These are phyloP conservation scores for Lodderomyces jiufengensis DNA, from an alignment of 1,139 yeast genomes.

Conservation along the genomic window DNA sequence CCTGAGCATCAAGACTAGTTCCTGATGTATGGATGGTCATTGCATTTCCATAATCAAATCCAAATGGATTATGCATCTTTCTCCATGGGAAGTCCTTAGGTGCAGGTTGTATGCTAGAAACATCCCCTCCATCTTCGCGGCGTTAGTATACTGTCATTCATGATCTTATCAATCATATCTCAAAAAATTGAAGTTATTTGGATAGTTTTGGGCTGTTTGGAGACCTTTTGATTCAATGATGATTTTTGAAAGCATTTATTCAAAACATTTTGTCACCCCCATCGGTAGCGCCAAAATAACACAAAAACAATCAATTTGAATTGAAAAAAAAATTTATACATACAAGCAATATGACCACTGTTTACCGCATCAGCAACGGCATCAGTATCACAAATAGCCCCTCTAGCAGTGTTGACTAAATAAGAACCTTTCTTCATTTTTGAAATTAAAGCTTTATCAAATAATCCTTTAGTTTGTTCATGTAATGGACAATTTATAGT, in stretches of 20 bases:
- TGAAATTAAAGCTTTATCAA: conserved; percentile 63
- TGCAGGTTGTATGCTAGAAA: conserved; percentile 81
- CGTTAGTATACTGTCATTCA: too few species aligned
- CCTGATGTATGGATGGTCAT: conserved; percentile 86
- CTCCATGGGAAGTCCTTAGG: conserved; percentile 79
- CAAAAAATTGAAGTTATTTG: too few species aligned
- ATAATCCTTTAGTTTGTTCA: conserved; percentile 61
- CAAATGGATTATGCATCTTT: conserved; percentile 57
- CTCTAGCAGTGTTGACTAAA: conserved; percentile 81
- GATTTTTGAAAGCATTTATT: too few species aligned
- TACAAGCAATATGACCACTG: conserved; percentile 65
- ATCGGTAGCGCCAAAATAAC: too few species aligned
- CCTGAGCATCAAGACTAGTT: conserved; percentile 76
- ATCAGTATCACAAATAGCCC: conserved; percentile 70
- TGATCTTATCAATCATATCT: too few species aligned
- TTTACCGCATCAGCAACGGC: conserved; percentile 74
- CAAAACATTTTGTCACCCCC: too few species aligned
- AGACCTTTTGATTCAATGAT: too few species aligned
- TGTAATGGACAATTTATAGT: conserved; percentile 80
- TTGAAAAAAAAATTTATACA: too few species aligned
- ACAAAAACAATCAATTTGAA: too few species aligned
- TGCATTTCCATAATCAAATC: conserved; percentile 63
- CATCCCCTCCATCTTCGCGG: conserved; percentile 68
- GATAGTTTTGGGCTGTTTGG: too few species aligned
- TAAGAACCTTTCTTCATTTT: conserved; percentile 77